Evolutionary conservation across 768 basidiomycete species (phyloP).

Genomic region (Boletus rubescentipes): DNA sequence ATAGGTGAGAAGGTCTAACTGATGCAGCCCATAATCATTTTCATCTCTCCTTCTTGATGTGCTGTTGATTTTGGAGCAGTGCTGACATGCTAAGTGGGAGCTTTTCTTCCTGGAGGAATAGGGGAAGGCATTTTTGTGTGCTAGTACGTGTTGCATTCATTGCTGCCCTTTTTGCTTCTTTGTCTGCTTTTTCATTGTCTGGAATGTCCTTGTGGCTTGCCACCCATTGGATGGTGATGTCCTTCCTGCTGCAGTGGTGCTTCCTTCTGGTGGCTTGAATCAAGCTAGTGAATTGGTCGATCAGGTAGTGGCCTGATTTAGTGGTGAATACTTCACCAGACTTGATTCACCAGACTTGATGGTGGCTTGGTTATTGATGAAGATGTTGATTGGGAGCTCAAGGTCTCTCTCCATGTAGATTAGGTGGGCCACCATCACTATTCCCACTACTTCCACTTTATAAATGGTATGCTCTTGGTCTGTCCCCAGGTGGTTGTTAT

Average conservation of each 20-base stretch:
- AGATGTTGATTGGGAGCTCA: background rate
- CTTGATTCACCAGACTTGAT: conserved; percentile 1
- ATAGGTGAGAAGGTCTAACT: too few relatives aligned
- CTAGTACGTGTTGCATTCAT: background rate
- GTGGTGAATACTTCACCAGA: background rate
- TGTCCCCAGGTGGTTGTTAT: background rate
- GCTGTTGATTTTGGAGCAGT: too few relatives aligned
- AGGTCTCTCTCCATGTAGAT: background rate
- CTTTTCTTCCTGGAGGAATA: too few relatives aligned
- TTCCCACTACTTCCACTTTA: background rate
- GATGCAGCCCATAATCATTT: too few relatives aligned
- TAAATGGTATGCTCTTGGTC: background rate
- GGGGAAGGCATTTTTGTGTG: too few relatives aligned
- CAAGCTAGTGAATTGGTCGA: background rate
- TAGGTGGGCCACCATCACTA: background rate
- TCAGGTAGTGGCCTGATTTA: background rate
- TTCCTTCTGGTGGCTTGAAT: background rate
- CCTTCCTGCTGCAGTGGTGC: background rate
- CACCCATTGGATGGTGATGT: background rate
- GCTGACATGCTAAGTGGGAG: too few relatives aligned
- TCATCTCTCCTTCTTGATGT: too few relatives aligned
- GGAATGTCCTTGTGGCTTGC: background rate
- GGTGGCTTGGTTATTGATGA: background rate
- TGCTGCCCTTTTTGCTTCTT: background rate
- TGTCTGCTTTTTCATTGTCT: background rate